Evolutionary conservation across 352 stramenopile species (phyloP), one percentile per base, ranked within the genome.

Genomic region (Phytophthora syringae): DNA sequence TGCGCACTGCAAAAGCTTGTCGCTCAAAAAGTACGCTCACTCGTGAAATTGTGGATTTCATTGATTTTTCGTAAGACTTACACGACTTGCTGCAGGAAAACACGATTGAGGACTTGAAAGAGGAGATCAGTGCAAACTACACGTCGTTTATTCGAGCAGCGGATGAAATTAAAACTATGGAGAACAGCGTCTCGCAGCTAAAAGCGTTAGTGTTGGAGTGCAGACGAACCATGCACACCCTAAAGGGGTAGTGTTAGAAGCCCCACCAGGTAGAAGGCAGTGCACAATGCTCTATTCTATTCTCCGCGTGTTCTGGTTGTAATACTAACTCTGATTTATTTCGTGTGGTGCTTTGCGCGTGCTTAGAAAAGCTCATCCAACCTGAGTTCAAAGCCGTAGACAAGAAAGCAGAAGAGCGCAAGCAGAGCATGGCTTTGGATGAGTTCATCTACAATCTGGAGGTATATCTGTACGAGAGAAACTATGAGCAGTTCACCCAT

Each of bases 71-170:
- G 20, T 47, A 27, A 47, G 6, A 22, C 25, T 25, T 47, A 20
- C 40, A 47, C 20, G 15, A 27, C 12, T 10, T 47, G 18, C 20
- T 58, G 16, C 56, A 92, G 80, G 84, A 95, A 39, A 82, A 86
- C 54, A 93, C 84, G n/a, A 93, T 92, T 36, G 82, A 93, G 16
- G 84, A 90, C 27, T 66, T 95, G 27, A 93, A 95, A 51, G 73
- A 90, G 36, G 84, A 93, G 49, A 95, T 95, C 54, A 92, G 83
- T 34, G 77, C 75, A 12, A 93, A 91, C 60, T 93, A 95, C 68
- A 84, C 76, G 15, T 89, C 86, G 10, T 95, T 95, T 58, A 92
- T 95, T 25, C 73, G 69, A 5, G 83, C 84, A 9, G 80, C 83
- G 7, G 64, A 74, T 3, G 84, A 95, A 64, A 93, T 92, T 47